Conservation (phyloP, 2,329 filamentous ascomycete genomes). For the Monosporascus sp. region DNA sequence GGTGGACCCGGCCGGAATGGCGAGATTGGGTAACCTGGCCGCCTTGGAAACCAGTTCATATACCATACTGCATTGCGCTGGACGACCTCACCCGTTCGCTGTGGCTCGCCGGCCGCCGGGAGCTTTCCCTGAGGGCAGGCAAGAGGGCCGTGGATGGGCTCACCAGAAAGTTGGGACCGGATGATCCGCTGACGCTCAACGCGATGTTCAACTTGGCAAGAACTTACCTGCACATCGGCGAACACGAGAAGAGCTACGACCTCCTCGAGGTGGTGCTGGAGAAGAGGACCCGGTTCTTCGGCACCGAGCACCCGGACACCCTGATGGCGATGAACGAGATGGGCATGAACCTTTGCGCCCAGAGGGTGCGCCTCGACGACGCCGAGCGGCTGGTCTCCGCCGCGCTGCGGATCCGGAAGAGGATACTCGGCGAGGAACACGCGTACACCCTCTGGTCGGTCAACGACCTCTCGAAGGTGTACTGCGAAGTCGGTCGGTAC, state of each 20-base stretch:
- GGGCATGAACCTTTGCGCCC: constrained; percentile 4
- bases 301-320: constrained; percentile 19
- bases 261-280: constrained; percentile 10
- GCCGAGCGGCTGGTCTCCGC: constrained; percentile 17
- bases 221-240: constrained; percentile 16
- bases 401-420: too few species aligned
- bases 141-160: constrained; percentile 7
- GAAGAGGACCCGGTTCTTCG: constrained; percentile 13
- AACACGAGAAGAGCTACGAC: constrained; percentile 11
- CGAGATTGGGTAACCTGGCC: constrained; percentile 11
- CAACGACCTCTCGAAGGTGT: constrained; percentile 25
- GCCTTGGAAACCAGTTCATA: constrained; percentile 11
- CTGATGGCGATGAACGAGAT: constrained; percentile 15
- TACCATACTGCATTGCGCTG: constrained; percentile 10
- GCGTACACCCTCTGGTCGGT: constrained; percentile 28
- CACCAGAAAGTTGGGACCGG: constrained; percentile 9
- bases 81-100: constrained; percentile 8
- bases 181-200: constrained; percentile 21
- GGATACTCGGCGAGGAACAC: constrained; percentile 26
- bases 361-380: neutral
- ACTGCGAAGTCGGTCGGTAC: constrained; percentile 20
- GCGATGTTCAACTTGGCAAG: constrained; percentile 25
- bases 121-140: constrained; percentile 7
- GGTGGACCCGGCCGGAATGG: constrained; percentile 4
- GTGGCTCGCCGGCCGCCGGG: constrained; percentile 11